A percentile compares a stretch with the other conserved stretches of the same genome.
These are phyloP conservation scores for Schwanniomyces sp. DNA, from an alignment of 805 yeast species.

Conservation along the genomic window DNA sequence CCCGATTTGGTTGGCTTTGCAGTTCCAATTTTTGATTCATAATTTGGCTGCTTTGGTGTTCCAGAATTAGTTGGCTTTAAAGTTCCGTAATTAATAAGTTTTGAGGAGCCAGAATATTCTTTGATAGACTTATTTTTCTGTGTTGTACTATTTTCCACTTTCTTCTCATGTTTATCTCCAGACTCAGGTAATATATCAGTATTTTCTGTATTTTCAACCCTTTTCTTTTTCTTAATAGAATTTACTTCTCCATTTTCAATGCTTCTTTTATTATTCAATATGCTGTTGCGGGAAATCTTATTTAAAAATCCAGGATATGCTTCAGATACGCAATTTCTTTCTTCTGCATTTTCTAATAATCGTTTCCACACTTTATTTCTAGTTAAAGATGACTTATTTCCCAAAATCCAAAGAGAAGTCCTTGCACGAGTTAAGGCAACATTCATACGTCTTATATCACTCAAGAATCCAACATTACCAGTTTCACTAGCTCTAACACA, in stretches of 20 bases:
- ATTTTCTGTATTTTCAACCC: not conserved
- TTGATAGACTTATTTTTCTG: not conserved
- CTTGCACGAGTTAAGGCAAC: slow-evolving; percentile 95
- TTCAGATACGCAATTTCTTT: slow-evolving; percentile 36
- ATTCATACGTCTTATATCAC: slow-evolving; percentile 93
- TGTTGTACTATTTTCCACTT: not conserved
- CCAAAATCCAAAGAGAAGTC: slow-evolving; percentile 89
- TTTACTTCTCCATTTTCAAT: not conserved
- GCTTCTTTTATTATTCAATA: not conserved
- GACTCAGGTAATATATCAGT: not conserved
- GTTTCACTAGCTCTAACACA: slow-evolving; percentile 87
- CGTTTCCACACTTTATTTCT: slow-evolving; percentile 72
- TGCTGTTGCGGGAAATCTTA: not conserved
- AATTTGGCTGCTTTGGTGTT: too few relatives aligned
- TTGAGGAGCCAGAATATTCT: not conserved
- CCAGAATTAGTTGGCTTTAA: too few relatives aligned
- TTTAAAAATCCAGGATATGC: slow-evolving; percentile 39
- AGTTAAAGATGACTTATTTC: slow-evolving; percentile 65
- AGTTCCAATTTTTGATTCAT: not conserved
- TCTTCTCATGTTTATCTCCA: not conserved
- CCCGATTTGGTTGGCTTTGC: not conserved
- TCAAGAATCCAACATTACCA: slow-evolving; percentile 78
- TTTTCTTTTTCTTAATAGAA: not conserved
- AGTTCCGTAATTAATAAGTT: not conserved
- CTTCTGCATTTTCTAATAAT: slow-evolving; percentile 63